A percentile compares a stretch with the other conserved stretches of the same genome.
phyloP scores from a whole-genome alignment of 306 rosid genomes.

The Dryas alaskensis region DNA sequence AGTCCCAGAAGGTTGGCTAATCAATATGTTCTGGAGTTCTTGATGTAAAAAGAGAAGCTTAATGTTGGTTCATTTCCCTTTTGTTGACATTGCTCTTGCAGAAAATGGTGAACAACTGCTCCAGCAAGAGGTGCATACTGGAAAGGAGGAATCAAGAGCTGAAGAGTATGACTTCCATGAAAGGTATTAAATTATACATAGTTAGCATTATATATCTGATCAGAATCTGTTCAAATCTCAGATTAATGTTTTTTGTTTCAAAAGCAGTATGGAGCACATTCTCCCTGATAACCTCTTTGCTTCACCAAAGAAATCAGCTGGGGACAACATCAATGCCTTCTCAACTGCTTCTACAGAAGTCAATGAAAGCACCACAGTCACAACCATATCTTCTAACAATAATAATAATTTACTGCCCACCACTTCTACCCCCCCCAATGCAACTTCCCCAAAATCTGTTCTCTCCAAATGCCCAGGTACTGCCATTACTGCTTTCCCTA shows the following conservation, averaged over 20 bases:
- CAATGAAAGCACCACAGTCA: slow-evolving; percentile 30
- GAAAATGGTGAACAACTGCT: slow-evolving; percentile 25
- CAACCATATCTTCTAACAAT: slow-evolving; percentile 22
- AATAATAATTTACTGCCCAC: slow-evolving; percentile 27
- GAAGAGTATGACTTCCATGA: slow-evolving; percentile 28
- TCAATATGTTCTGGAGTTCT: background rate
- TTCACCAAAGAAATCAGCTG: slow-evolving; percentile 74
- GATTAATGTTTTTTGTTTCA: slow-evolving; percentile 10
- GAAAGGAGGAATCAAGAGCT: background rate
- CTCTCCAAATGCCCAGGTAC: slow-evolving; percentile 56
- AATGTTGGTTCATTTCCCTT: slow-evolving; percentile 13
- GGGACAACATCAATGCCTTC: slow-evolving; percentile 32
- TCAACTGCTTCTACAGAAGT: slow-evolving; percentile 31
- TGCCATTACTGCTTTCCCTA: slow-evolving; percentile 1
- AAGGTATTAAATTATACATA: slow-evolving; percentile 37
- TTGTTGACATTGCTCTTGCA: slow-evolving; percentile 26
- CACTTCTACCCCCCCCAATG: slow-evolving; percentile 33
- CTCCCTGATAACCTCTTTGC: slow-evolving; percentile 87
- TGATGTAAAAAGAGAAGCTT: background rate
- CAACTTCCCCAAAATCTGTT: slow-evolving; percentile 44
- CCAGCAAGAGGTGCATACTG: slow-evolving; percentile 35
- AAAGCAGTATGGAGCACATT: slow-evolving; percentile 57
- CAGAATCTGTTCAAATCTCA: background rate
- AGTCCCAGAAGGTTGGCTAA: slow-evolving; percentile 48
- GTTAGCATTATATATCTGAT: background rate